Conservation (phyloP, 164 flowering plant species). For the Aristolochia fimbriata region DNA sequence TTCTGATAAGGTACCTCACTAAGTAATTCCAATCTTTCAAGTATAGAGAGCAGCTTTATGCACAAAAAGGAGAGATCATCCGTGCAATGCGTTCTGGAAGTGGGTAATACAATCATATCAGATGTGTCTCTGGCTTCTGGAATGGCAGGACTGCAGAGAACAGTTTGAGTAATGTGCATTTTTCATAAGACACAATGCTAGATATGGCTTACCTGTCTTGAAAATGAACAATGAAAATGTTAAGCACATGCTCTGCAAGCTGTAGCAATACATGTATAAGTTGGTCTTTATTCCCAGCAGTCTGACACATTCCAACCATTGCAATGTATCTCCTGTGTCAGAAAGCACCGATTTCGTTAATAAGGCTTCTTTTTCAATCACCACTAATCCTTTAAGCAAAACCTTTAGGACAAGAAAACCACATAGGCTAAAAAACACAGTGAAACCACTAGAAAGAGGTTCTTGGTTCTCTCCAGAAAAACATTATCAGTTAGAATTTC, state of each 20-base stretch:
- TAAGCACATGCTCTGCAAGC: slow-evolving; percentile 64
- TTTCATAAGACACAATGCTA: not conserved
- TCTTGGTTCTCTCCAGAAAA: no score
- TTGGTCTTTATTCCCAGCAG: slow-evolving; percentile 66
- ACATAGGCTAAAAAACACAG: no score
- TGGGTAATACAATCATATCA: slow-evolving; percentile 20
- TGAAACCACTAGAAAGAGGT: no score
- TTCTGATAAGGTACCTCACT: slow-evolving; percentile 45
- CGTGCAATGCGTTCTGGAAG: slow-evolving; percentile 19
- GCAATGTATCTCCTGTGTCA: slow-evolving; percentile 75
- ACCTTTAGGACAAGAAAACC: no score
- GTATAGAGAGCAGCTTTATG: slow-evolving; percentile 41
- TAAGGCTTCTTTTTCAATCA: no score
- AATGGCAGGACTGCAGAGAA: slow-evolving; percentile 18
- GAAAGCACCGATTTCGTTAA: no score
- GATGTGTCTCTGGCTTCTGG: slow-evolving; percentile 17
- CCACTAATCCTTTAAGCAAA: no score
- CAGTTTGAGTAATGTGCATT: not conserved
- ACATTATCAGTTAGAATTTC: no score
- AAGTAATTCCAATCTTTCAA: slow-evolving; percentile 72
- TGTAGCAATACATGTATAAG: slow-evolving; percentile 58
- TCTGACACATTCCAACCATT: slow-evolving; percentile 87
- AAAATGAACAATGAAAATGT: slow-evolving; percentile 64
- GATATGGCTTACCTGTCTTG: slow-evolving; percentile 48
- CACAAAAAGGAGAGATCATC: slow-evolving; percentile 38